Base-by-base conservation (phyloP, 1,139 yeast genomes). In the Torulaspora pretoriensis region DNA sequence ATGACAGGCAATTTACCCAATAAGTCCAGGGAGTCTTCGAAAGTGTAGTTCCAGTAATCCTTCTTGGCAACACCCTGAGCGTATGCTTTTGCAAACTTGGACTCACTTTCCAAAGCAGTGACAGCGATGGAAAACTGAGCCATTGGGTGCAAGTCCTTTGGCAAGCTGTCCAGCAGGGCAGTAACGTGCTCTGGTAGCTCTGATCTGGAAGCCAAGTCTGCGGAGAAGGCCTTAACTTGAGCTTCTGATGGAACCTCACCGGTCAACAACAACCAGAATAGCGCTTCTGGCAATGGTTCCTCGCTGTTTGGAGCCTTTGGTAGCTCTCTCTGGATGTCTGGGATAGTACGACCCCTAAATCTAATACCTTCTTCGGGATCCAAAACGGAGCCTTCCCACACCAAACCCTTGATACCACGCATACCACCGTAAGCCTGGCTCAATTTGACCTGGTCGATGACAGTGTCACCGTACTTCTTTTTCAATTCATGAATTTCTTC, bases 391-490 rank as follows among this genome's bases (percentile, higher is more conserved):
- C 98, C 98, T 78, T 92, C 97, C 97, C 97, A 92, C 51, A 92
- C 97, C 61, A 92, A 78, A 65, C 96, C 96, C 74, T 87, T 87
- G 74, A 90, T 86, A 71, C 97, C 97, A 74, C 97, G 83, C 96
- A 87, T 88, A 80, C 98, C 98, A 78, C 97, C 98, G 74, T 92
- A 92, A 44, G 96, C 96, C 75, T 92, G 97, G 72, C 88, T 96
- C 58, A 92, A 78, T 56, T 82, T 75, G 57, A 90, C 95, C 74
- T 92, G 96, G 61, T 96, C 97, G 63, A 94, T 88, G 51, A 69
- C 92, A 63, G 94, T 83, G 69, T 82, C 78, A 65, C 97, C 97
- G 68, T 89, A 77, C 63, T 87, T 92, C 69, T 85, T 77, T 71
- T 90, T 87, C 67, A 90, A 81, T 63, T 82, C 81, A 75, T 88